Conservation (phyloP, 352 stramenopile genomes). For the Pythium grandisporangium region DNA sequence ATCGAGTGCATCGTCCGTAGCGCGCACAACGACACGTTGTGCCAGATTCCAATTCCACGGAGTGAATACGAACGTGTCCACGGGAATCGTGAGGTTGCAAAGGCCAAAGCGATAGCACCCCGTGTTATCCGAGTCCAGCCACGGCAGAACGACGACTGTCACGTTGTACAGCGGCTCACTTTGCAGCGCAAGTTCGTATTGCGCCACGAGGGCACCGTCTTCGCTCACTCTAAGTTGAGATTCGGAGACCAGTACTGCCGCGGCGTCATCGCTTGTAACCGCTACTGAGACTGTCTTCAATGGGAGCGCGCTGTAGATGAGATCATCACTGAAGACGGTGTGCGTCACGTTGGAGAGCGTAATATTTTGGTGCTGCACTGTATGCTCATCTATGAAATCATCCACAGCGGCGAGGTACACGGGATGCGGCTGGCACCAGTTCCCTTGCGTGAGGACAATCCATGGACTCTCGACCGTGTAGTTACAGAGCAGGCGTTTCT, state of each 20-base stretch:
- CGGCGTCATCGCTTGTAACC: constrained; percentile 54
- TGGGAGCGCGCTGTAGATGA: constrained; percentile 38
- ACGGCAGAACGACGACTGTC: constrained; percentile 51
- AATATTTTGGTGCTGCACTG: constrained; percentile 22
- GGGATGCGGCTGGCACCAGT: constrained; percentile 57
- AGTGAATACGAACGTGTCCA: constrained; percentile 48
- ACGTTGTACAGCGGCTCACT: constrained; percentile 56
- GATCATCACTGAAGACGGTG: constrained; percentile 50
- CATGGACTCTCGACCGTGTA: constrained; percentile 64
- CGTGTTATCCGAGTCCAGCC: constrained; percentile 45
- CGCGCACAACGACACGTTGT: constrained; percentile 37
- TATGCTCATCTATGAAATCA: constrained; percentile 51
- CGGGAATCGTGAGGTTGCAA: constrained; percentile 58
- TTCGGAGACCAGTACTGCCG: constrained; percentile 50
- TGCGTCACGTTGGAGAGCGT: constrained; percentile 61
- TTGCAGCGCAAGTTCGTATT: constrained; percentile 42
- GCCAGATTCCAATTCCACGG: constrained; percentile 51
- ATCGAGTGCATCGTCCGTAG: constrained; percentile 59
- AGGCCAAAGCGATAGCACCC: constrained; percentile 65
- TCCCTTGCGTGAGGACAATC: constrained; percentile 57
- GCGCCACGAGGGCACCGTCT: constrained; percentile 24
- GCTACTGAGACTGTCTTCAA: constrained; percentile 28
- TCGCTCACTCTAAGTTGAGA: constrained; percentile 43
- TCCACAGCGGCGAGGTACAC: constrained; percentile 39
- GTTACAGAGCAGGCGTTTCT: constrained; percentile 75